A percentile compares a stretch with the other conserved stretches of the same genome.
phyloP scores from a whole-genome alignment of 176 grass and related monocot species.

The Paspalum notatum region DNA sequence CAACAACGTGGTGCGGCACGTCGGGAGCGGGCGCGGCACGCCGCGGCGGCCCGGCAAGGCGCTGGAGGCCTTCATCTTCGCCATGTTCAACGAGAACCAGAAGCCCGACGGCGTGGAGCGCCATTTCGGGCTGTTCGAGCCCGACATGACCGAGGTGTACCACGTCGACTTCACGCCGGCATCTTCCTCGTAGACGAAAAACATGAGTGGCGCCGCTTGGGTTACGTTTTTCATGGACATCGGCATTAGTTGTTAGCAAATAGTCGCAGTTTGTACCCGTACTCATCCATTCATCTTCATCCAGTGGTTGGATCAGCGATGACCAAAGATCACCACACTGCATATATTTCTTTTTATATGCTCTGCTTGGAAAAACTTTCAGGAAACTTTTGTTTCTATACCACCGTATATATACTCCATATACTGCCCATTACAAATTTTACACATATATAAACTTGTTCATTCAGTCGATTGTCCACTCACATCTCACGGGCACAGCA shows the following conservation, averaged over 20 bases:
- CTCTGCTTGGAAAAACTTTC: background rate
- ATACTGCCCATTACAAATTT: no score
- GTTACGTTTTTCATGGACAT: background rate
- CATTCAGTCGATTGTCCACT: background rate
- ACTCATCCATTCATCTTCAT: background rate
- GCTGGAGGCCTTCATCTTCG: conserved; percentile 85
- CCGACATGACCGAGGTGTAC: conserved; percentile 94
- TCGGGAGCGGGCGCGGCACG: conserved; percentile 57
- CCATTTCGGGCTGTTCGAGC: conserved; percentile 79
- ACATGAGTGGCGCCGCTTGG: background rate
- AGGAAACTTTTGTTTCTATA: background rate
- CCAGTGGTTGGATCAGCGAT: background rate
- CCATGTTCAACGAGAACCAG: conserved; percentile 93
- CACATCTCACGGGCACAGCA: background rate
- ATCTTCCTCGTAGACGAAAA: background rate
- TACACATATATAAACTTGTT: no score
- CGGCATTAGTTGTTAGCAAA: background rate
- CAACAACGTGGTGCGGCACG: conserved; percentile 71
- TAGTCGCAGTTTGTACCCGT: background rate
- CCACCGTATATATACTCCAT: background rate
- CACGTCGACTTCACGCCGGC: conserved; percentile 63
- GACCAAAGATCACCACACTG: background rate
- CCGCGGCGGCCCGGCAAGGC: conserved; percentile 69
- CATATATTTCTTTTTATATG: background rate
- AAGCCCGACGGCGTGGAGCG: conserved; percentile 81